Base-by-base conservation (phyloP, 805 yeast species). In the Naumovozyma castellii region DNA sequence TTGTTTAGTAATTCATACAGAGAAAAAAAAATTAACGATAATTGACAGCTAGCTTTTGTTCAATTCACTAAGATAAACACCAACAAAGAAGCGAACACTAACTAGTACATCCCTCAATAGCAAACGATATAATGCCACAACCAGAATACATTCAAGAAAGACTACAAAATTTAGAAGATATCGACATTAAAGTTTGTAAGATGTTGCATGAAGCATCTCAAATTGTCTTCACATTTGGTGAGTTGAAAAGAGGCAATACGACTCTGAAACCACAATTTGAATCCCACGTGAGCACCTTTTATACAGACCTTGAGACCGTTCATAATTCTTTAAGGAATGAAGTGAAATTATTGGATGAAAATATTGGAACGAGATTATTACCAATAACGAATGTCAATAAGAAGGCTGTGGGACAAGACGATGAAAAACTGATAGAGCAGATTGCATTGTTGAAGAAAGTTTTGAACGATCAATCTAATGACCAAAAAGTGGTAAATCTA, bases 321-420 rank as follows among this genome's bases (percentile, higher is more conserved):
- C 43, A 55, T 0, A 45, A 43, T 5, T 46, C 46, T 18, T 43
- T 59, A 31, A 41, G 54, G 19, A 43, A 42, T 14, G 64, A 59
- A 41, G 52, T 59, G 19, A 48, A 48, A 37, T 39, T 54, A 14
- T 42, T 58, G 22, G 59, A 59, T 31, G 61, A 55, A 9, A 56
- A 54, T 32, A 45, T 50, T 18, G 64, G 64, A 10, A 50, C 54
- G 3, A 42, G 59, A 25, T 35, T 59, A 27, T 45, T 59, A 16
- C 64, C 64, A 6, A 54, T 58, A 9, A 51, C 45, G 20, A 50
- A 46, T 31, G 56, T 56, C 10, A 55, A 50, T 38, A 59, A 59
- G 47, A 54, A 53, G 36, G 60, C 61, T 13, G 37, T 49, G 1
- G 62, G 61, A 5, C 63, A 58, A 39, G 63, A 58, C 40, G 56